phyloP scores from a whole-genome alignment of 768 basidiomycete genomes.

The Lactifluus rugatus region DNA sequence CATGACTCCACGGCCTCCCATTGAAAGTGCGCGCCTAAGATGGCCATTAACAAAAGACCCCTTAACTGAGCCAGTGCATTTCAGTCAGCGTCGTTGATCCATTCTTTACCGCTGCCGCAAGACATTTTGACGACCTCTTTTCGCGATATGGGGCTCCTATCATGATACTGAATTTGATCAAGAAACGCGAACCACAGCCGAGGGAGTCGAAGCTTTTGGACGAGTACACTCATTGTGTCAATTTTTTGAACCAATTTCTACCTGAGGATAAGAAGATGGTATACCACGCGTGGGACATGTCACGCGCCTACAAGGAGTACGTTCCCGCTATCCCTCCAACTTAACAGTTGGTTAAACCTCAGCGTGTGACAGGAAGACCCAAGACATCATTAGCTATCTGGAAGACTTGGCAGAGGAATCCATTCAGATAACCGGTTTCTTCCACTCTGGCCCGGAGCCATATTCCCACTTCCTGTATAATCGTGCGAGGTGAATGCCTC shows the following conservation, averaged over 20 bases:
- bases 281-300: conserved; percentile 96
- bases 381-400: conserved; percentile 90
- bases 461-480: conserved; percentile 56
- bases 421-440: conserved; percentile 85
- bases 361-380: conserved; percentile 57
- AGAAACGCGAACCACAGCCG: conserved; percentile 65
- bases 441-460: conserved; percentile 88
- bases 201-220: conserved; percentile 84
- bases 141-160: conserved; percentile 83
- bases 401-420: conserved; percentile 94
- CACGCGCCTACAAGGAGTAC: conserved; percentile 89
- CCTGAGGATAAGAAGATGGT: conserved; percentile 79
- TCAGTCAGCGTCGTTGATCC: conserved; percentile 90
- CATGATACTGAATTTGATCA: conserved; percentile 90
- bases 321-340: conserved; percentile 19
- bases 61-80: background rate
- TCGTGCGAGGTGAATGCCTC: conserved; percentile 28
- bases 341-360: background rate
- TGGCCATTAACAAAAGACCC: too few species aligned
- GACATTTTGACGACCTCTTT: conserved; percentile 89
- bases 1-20: conserved; percentile 89
- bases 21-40: conserved; percentile 60
- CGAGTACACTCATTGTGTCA: conserved; percentile 86
- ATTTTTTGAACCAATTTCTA: conserved; percentile 91
- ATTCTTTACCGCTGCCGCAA: conserved; percentile 85